Percentiles rank a stretch among this genome's conserved stretches.
Conservation (phyloP, 2,329 filamentous ascomycete genomes). For the Conoideocrella luteorostrata region DNA sequence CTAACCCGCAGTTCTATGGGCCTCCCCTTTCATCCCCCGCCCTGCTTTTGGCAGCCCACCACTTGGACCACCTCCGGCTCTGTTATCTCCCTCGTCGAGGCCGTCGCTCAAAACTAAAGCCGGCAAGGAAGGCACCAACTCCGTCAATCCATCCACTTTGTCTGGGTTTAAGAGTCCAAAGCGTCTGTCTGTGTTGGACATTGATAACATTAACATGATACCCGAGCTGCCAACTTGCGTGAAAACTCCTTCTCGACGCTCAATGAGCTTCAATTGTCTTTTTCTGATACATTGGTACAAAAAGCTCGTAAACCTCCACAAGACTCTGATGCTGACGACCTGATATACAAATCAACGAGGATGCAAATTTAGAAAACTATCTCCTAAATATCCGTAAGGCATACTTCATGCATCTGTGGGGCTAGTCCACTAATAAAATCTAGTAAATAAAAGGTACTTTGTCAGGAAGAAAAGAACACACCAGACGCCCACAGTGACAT, state of each 20-base stretch:
- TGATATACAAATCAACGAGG: too few relatives aligned
- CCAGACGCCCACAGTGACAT: too few relatives aligned
- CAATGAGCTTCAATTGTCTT: constrained; percentile 49
- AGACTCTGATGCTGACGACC: constrained; percentile 38
- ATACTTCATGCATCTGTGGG: too few relatives aligned
- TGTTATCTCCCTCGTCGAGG: constrained; percentile 29
- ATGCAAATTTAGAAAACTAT: too few relatives aligned
- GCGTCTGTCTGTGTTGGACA: constrained; percentile 50
- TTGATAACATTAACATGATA: constrained; percentile 51
- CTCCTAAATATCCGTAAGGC: too few relatives aligned
- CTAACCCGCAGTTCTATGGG: constrained; percentile 14
- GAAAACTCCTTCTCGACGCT: constrained; percentile 48
- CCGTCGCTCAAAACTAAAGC: constrained; percentile 26
- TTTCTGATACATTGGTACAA: constrained; percentile 46
- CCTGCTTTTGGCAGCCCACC: constrained; percentile 11
- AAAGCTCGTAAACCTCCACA: constrained; percentile 30
- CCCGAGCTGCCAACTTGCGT: constrained; percentile 51
- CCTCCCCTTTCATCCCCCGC: constrained; percentile 13
- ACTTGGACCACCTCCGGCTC: constrained; percentile 21
- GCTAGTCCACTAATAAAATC: too few relatives aligned
- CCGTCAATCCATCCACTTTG: constrained; percentile 44
- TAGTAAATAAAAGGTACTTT: too few relatives aligned
- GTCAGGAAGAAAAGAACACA: too few relatives aligned
- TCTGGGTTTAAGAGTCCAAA: constrained; percentile 51
- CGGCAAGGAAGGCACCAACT: constrained; percentile 22